Conservation (phyloP, 495 filamentous ascomycete species). For the Penicillium malachiteum region DNA sequence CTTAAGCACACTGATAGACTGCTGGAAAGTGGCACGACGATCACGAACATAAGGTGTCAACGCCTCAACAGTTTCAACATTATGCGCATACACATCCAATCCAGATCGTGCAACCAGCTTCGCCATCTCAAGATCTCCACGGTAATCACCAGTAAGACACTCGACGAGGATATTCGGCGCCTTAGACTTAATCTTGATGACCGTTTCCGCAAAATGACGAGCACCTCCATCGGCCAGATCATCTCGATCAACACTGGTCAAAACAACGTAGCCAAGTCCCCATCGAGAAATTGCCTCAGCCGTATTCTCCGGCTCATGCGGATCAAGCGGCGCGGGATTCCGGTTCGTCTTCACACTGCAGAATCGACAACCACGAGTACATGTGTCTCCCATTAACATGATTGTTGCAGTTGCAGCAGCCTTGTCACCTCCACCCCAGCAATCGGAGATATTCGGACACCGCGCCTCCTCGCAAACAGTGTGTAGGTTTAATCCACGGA, state of each 20-base stretch:
- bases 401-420: conserved; percentile 93
- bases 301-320: conserved; percentile 95
- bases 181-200: conserved; percentile 91
- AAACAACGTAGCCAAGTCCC: conserved; percentile 93
- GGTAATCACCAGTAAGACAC: conserved; percentile 88
- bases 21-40: conserved; percentile 83
- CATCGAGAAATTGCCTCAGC: conserved; percentile 89
- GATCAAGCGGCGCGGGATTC: conserved; percentile 77
- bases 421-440: conserved; percentile 91
- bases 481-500: conserved; percentile 84
- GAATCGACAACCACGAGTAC: conserved; percentile 94
- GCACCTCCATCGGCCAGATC: conserved; percentile 89
- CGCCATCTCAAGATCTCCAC: conserved; percentile 81
- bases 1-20: conserved; percentile 76
- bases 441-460: conserved; percentile 96
- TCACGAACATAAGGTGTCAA: conserved; percentile 88
- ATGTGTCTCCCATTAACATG: conserved; percentile 99
- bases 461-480: conserved; percentile 98
- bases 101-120: conserved; percentile 78
- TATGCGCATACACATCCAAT: conserved; percentile 95
- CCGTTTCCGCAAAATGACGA: conserved; percentile 89
- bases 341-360: conserved; percentile 91
- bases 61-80: conserved; percentile 91
- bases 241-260: conserved; percentile 91
- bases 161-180: conserved; percentile 85